These are phyloP conservation scores for Fusarium caatingaense DNA, from an alignment of 2,329 filamentous ascomycete genomes.

Conservation along the genomic window DNA sequence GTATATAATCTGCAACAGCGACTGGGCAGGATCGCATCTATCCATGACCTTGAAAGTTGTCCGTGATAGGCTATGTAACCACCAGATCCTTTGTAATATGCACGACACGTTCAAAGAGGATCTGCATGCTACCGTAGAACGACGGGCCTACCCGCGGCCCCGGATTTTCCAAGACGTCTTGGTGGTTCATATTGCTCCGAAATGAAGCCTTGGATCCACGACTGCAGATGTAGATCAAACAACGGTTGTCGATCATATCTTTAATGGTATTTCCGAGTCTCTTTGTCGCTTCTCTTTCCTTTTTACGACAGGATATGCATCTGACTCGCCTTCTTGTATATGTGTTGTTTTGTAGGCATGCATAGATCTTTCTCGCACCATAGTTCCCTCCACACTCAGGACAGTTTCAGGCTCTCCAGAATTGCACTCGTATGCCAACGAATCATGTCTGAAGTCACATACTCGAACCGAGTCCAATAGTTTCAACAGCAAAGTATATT, in stretches of 20 bases:
- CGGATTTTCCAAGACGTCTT: background rate
- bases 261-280: background rate
- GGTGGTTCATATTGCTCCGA: constrained; percentile 2
- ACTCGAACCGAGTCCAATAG: background rate
- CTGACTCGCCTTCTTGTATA: constrained; percentile 9
- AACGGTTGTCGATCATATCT: constrained; percentile 28
- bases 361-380: background rate
- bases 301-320: constrained; percentile 4
- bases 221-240: constrained; percentile 12
- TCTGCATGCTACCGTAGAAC: constrained; percentile 3
- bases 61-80: constrained; percentile 26
- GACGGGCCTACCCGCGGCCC: constrained; percentile 33
- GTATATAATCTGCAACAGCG: background rate
- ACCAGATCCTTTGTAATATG: constrained; percentile 21
- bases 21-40: constrained; percentile 23
- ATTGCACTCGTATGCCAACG: background rate
- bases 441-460: background rate
- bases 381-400: background rate
- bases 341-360: background rate
- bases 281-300: background rate
- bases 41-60: constrained; percentile 25
- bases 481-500: background rate
- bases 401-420: background rate
- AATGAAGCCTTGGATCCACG: constrained; percentile 17
- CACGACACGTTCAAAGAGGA: constrained; percentile 11